phyloP scores from a whole-genome alignment of 2,329 filamentous ascomycete genomes.

The Talaromyces sp. region DNA sequence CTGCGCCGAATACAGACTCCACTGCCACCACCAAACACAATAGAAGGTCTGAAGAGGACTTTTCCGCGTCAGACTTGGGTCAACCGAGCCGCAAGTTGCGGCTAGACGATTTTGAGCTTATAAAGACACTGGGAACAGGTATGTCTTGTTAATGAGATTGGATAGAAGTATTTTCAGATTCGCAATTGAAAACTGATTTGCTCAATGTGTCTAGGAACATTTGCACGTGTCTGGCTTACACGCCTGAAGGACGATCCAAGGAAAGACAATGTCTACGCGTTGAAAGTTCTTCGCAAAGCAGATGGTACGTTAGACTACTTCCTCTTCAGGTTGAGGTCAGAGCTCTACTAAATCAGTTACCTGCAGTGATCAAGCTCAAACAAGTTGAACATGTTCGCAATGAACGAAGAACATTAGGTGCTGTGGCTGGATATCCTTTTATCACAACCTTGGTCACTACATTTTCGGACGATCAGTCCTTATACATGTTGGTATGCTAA shows the following conservation, averaged over 20 bases:
- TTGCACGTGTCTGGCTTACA: slow-evolving; percentile 48
- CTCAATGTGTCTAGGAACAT: slow-evolving; percentile 38
- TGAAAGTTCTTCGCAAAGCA: slow-evolving; percentile 48
- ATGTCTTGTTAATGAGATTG: slow-evolving; percentile 12
- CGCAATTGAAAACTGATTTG: neutral
- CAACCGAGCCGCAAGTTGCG: slow-evolving; percentile 24
- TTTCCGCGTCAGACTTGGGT: slow-evolving; percentile 17
- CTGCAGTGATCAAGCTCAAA: slow-evolving; percentile 54
- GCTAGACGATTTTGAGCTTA: slow-evolving; percentile 42
- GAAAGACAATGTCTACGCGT: slow-evolving; percentile 38
- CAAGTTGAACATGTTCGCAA: slow-evolving; percentile 65
- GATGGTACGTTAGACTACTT: slow-evolving; percentile 36
- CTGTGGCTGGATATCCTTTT: slow-evolving; percentile 60
- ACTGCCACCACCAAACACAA: slow-evolving; percentile 27
- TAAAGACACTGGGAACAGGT: slow-evolving; percentile 49
- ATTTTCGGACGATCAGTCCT: slow-evolving; percentile 58
- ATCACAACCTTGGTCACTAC: slow-evolving; percentile 61
- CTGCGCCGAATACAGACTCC: neutral
- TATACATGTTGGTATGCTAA: slow-evolving; percentile 48
- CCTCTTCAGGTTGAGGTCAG: neutral
- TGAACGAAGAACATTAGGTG: slow-evolving; percentile 58
- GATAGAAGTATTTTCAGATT: neutral
- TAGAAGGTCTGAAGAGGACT: neutral
- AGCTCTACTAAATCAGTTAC: slow-evolving; percentile 13
- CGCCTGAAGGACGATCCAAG: slow-evolving; percentile 34